Percentiles rank a stretch among this genome's conserved stretches.
Conservation (phyloP, 2,329 filamentous ascomycete species). For the Neopestalotiopsis sp. region DNA sequence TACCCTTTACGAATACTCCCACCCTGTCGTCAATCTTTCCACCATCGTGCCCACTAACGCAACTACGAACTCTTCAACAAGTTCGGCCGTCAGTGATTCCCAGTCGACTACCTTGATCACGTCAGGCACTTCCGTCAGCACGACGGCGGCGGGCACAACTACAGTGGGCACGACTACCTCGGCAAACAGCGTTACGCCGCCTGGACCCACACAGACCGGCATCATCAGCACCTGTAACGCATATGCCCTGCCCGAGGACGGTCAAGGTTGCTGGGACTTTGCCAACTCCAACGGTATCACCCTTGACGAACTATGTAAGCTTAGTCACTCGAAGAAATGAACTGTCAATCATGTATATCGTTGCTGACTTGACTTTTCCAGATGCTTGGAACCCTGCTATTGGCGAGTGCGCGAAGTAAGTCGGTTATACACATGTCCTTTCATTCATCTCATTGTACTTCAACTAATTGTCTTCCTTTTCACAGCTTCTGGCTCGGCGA, state of each 20-base stretch:
- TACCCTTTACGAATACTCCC: constrained; percentile 18
- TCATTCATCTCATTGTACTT: neutral
- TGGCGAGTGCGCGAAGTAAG: neutral
- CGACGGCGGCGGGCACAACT: too few species aligned
- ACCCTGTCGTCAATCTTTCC: neutral
- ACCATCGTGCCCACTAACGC: neutral
- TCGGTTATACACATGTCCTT: neutral
- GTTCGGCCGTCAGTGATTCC: too few species aligned
- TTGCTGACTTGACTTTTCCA: neutral
- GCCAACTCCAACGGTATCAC: constrained; percentile 9
- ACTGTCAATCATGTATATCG: neutral
- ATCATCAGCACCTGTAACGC: constrained; percentile 32
- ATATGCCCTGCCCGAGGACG: constrained; percentile 29
- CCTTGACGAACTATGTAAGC: neutral
- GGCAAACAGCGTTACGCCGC: constrained; percentile 18
- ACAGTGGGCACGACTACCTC: neutral
- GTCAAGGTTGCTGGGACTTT: constrained; percentile 29
- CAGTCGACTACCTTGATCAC: too few species aligned
- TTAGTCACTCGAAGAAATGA: neutral
- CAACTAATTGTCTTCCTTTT: neutral
- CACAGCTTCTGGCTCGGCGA: neutral
- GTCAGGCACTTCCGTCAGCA: too few species aligned
- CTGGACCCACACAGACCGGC: constrained; percentile 33
- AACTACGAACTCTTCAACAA: neutral
- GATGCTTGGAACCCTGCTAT: neutral